Conservation (phyloP, 1,284 basidiomycete genomes). For the Leucoagaricus sp. region DNA sequence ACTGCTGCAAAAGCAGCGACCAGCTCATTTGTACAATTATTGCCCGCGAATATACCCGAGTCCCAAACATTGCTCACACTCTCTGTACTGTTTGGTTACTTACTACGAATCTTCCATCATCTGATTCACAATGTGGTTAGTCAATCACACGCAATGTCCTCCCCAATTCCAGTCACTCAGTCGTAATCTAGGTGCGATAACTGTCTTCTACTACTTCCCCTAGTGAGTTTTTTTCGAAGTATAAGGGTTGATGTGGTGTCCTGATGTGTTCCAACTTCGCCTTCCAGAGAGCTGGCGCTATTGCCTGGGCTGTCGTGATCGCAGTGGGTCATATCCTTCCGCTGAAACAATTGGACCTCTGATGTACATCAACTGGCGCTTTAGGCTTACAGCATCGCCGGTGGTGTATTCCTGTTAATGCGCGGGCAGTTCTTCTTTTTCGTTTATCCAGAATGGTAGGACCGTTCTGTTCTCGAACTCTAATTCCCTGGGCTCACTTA, state of each 20-base stretch:
- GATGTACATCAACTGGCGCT: conserved; percentile 12
- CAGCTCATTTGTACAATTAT: conserved; percentile 2
- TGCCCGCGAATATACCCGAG: conserved; percentile 12
- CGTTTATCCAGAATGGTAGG: conserved; percentile 68
- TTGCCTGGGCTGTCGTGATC: conserved; percentile 71
- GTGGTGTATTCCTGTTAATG: conserved; percentile 66
- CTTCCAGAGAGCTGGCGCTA: conserved; percentile 66
- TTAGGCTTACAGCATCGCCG: conserved; percentile 69
- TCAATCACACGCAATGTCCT: conserved; percentile 17
- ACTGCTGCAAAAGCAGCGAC: conserved; percentile 11
- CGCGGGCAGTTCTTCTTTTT: conserved; percentile 73
- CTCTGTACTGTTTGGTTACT: conserved; percentile 18
- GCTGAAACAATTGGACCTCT: conserved; percentile 7
- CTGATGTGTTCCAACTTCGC: conserved; percentile 30
- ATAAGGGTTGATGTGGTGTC: conserved; percentile 19
- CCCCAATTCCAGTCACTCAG: neutral
- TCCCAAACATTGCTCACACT: conserved; percentile 4
- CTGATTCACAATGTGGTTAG: conserved; percentile 32
- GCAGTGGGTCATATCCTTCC: conserved; percentile 40
- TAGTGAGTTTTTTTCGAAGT: conserved; percentile 44
- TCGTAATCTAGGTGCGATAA: conserved; percentile 62
- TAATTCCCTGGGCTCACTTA: conserved; percentile 6
- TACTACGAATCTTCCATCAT: conserved; percentile 8
- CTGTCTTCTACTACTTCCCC: conserved; percentile 66
- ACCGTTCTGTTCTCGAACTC: conserved; percentile 13